These are phyloP conservation scores for Musa acuminata DNA, from an alignment of 176 grass and related monocot genomes.

Conservation along the genomic window DNA sequence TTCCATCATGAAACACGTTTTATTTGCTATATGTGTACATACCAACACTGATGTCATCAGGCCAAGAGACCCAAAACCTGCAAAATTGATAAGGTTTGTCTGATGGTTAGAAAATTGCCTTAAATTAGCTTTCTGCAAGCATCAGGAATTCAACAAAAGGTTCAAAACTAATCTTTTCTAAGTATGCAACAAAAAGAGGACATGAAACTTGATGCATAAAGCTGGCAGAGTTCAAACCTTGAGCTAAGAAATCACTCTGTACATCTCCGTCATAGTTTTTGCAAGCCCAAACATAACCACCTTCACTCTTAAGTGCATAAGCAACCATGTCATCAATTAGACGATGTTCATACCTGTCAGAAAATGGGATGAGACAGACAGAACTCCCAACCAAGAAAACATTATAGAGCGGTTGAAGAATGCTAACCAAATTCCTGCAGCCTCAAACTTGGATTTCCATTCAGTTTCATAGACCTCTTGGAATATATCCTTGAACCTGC, in stretches of 20 bases:
- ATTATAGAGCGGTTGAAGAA: background rate
- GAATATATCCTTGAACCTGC: slow-evolving; percentile 94
- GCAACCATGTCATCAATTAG: slow-evolving; percentile 99
- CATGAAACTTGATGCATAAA: background rate
- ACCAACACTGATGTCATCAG: slow-evolving; percentile 76
- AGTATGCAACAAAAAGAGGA: background rate
- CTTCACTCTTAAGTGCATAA: slow-evolving; percentile 87
- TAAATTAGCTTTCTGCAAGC: background rate
- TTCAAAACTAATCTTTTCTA: background rate
- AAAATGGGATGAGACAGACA: background rate
- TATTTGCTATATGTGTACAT: background rate
- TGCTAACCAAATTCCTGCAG: slow-evolving; percentile 77
- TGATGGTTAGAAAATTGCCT: slow-evolving; percentile 10
- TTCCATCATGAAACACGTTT: background rate
- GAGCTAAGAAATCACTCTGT: slow-evolving; percentile 88
- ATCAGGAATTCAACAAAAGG: background rate
- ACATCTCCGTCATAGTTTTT: slow-evolving; percentile 98
- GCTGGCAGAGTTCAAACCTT: slow-evolving; percentile 32
- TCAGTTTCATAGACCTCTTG: slow-evolving; percentile 75
- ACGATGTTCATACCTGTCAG: slow-evolving; percentile 80
- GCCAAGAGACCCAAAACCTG: slow-evolving; percentile 74
- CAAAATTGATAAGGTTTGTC: background rate
- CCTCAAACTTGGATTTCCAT: slow-evolving; percentile 70
- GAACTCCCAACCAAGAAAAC: background rate
- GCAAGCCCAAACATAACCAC: slow-evolving; percentile 97